Base-by-base conservation (phyloP, 2,329 filamentous ascomycete species). In the Berkeleyomyces basicola region DNA sequence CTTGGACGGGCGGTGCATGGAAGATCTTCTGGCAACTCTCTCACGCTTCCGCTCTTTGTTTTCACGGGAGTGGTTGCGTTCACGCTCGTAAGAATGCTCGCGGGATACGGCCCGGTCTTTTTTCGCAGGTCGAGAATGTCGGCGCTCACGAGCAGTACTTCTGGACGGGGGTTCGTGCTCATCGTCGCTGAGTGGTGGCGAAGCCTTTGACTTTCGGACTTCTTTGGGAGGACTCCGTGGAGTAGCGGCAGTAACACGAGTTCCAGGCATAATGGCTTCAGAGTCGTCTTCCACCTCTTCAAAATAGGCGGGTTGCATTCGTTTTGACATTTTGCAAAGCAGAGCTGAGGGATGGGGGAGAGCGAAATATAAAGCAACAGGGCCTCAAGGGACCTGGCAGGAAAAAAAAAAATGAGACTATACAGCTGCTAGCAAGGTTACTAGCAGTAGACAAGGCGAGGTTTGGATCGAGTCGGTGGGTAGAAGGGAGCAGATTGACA, bases 211-310 rank as follows among this genome's bases (percentile, higher is more conserved):
- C 9, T 64, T 58, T 4, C 59, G 58, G 51, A 23, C 33, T 51
- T 64, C 62, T 40, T 64, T 33, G 3, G 44, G 31, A 44, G 62
- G 62, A 42, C 46, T 61, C 44, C 62, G 44, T 11, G 65, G 64
- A 37, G 65, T 63, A 14, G 65, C 65, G 47, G 65, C 65, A 23
- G 62, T 63, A 53, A 64, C 61, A 36, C 61, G 62, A 60, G 64
- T 65, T 31, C 61, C 62, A 46, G 60, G 57, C n/a, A 60, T 53
- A 39, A 61, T 55, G 6, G 46, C 42, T 36, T 63, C 65, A 9
- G 64, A 63, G 14, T 65, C 58, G 40, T 66, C 64, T 59, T 66
- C 64, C 7, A 46, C 64, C 31, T 65, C 64, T 51, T 66, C 65
- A 16, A 63, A 53, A 39, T 66, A 66, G 40, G 64, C 64, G 10